Base-by-base conservation (phyloP, 1,284 basidiomycete species). In the Fereydounia khargensis region DNA sequence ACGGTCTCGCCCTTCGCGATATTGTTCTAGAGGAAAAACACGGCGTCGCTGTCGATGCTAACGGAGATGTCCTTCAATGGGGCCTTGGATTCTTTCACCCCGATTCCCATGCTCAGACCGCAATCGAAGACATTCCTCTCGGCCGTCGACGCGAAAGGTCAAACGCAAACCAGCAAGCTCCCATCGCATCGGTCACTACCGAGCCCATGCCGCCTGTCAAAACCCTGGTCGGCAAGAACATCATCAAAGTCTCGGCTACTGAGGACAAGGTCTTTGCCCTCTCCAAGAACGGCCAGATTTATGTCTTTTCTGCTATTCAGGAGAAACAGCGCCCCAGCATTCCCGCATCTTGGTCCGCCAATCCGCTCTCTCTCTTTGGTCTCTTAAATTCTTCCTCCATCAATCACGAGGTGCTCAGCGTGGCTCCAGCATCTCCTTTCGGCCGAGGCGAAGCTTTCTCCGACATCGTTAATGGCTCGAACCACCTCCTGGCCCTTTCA, bases 401-500 rank as follows among this genome's bases (percentile, higher is more conserved):
- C 27, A 66, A 68, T 35, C 47, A 59, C 42, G 65, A 64, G 25
- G 57, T 60, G 34, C 46, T 68, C 3, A 35, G 47, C 7, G 44
- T 53, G 14, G 49, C 53, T 6, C 56, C 63, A 1, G 47, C 54
- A 1, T 53, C 49, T 8, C 42, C 40, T 31, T 56, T 51, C 38
- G 32, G 38, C n/a, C 47, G 51, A 20, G 62, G 60, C 11, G 70
- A 70, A 21, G 49, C 51, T 20, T 47, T 72, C 4, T 30, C 33
- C 22, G 64, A 70, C 33, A 67, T 73, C 19, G 43, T 43, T 17
- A 65, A 53, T 8, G 91, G 92, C 7, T 76, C 79, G 17, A 83
- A 89, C 68, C 92, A 97, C 73, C 79, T 96, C 6, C 82, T 96
- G 14, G 90, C 89, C 0, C 78, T 94, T 10, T 91, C 91, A 3